These are phyloP conservation scores for Tulasnella sp. DNA, from an alignment of 768 basidiomycete genomes.

Conservation along the genomic window DNA sequence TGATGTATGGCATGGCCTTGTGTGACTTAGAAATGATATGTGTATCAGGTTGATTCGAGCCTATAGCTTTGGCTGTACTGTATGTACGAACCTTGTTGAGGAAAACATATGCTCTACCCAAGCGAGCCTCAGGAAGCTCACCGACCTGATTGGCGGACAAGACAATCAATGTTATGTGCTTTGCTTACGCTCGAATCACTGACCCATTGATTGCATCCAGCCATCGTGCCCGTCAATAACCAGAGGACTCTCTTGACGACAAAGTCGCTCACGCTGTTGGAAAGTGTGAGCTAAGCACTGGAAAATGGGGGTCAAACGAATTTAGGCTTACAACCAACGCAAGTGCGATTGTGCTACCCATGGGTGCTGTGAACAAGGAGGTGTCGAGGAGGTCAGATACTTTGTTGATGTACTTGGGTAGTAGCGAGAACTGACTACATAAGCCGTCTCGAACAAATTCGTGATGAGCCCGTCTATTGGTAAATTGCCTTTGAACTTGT, in stretches of 20 bases:
- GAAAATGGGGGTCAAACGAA: neutral
- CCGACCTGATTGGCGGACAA: conserved; percentile 33
- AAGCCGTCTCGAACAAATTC: conserved; percentile 45
- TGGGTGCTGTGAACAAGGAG: conserved; percentile 34
- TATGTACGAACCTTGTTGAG: conserved; percentile 39
- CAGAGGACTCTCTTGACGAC: conserved; percentile 50
- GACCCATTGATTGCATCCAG: conserved; percentile 55
- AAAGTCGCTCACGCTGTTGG: conserved; percentile 34
- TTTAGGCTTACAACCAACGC: conserved; percentile 42
- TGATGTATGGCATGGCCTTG: conserved; percentile 51
- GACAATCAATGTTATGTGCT: neutral
- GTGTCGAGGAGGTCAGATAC: neutral
- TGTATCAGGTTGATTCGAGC: neutral
- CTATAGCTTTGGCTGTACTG: neutral
- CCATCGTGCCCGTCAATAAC: conserved; percentile 46
- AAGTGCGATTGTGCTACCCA: conserved; percentile 48
- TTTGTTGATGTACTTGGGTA: no score
- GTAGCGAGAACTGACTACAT: conserved; percentile 33
- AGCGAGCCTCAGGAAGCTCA: conserved; percentile 41
- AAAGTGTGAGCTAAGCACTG: neutral
- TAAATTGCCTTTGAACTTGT: conserved; percentile 33
- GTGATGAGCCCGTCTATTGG: conserved; percentile 41
- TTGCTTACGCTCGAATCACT: neutral
- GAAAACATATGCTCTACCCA: conserved; percentile 55
- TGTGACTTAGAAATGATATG: conserved; percentile 31